phyloP scores from a whole-genome alignment of 306 rosid species.

The Albizia julibrissin region DNA sequence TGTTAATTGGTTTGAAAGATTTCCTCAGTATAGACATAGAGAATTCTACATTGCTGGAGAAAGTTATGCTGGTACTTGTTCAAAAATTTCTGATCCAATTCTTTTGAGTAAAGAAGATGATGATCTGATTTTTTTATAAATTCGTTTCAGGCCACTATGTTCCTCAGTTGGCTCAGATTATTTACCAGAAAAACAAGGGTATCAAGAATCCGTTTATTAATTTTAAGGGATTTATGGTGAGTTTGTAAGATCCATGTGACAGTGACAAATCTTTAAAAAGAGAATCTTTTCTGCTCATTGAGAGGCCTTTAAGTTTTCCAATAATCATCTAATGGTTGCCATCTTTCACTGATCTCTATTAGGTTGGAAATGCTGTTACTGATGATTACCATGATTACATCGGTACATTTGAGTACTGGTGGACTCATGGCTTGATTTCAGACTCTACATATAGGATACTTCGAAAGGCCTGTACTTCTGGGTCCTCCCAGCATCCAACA shows the following conservation, averaged over 20 bases:
- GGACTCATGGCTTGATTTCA: conserved; percentile 77
- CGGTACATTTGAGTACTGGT: conserved; percentile 80
- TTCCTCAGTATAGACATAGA: conserved; percentile 90
- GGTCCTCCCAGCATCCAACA: conserved; percentile 63
- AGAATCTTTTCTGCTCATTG: background rate
- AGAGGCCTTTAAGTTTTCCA: background rate
- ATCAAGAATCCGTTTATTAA: conserved; percentile 70
- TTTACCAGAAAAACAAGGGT: conserved; percentile 71
- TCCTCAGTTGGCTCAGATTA: conserved; percentile 83
- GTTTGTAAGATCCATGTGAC: conserved; percentile 24
- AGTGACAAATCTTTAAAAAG: background rate
- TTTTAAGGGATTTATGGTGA: conserved; percentile 92
- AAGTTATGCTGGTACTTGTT: conserved; percentile 87
- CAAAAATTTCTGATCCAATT: conserved; percentile 2
- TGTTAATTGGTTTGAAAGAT: conserved; percentile 90
- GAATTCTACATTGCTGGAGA: conserved; percentile 94
- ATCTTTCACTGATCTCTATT: conserved; percentile 31
- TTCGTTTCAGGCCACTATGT: conserved; percentile 82
- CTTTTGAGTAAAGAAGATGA: conserved; percentile 10
- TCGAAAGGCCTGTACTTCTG: conserved; percentile 48
- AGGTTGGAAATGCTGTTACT: conserved; percentile 86
- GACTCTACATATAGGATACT: conserved; percentile 61
- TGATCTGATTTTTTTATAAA: background rate
- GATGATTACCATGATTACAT: conserved; percentile 69
- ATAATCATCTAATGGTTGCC: conserved; percentile 23